phyloP scores from a whole-genome alignment of 208 protist genomes.

The Acanthamoeba lugdunensis region DNA sequence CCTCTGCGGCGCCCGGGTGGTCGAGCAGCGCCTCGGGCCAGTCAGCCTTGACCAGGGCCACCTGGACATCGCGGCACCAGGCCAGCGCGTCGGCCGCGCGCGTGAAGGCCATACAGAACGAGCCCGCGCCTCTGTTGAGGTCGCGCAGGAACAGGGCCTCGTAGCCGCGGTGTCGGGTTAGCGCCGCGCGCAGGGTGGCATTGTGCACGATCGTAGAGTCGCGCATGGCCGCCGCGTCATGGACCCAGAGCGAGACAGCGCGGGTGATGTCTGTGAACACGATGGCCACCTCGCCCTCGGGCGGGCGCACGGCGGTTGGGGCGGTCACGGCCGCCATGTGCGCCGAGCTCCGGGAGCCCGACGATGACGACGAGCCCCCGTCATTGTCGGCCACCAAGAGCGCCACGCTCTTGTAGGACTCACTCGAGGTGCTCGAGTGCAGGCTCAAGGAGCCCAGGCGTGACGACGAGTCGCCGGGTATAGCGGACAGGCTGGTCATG shows the following conservation, averaged over 20 bases:
- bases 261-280: slow-evolving; percentile 56
- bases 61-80: slow-evolving; percentile 31
- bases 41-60: neutral
- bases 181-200: neutral
- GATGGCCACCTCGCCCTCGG: slow-evolving; percentile 27
- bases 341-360: neutral
- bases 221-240: neutral
- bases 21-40: slow-evolving; percentile 52
- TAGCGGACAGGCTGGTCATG: slow-evolving; percentile 27
- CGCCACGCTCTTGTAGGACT: neutral
- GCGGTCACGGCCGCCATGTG: neutral
- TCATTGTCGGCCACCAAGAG: neutral
- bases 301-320: neutral
- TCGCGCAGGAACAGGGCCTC: slow-evolving; percentile 32
- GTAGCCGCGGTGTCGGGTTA: neutral
- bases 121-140: slow-evolving; percentile 40
- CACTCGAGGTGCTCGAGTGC: neutral
- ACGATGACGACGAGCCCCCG: neutral
- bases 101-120: slow-evolving; percentile 60
- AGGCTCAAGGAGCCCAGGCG: neutral
- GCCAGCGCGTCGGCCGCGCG: neutral
- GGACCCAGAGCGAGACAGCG: slow-evolving; percentile 49
- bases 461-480: neutral
- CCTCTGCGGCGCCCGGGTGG: slow-evolving; percentile 51
- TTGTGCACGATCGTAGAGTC: slow-evolving; percentile 41